Evolutionary conservation across 371 early-diverging fungal genomes (phyloP).

Genomic region (Mucor irregularis): DNA sequence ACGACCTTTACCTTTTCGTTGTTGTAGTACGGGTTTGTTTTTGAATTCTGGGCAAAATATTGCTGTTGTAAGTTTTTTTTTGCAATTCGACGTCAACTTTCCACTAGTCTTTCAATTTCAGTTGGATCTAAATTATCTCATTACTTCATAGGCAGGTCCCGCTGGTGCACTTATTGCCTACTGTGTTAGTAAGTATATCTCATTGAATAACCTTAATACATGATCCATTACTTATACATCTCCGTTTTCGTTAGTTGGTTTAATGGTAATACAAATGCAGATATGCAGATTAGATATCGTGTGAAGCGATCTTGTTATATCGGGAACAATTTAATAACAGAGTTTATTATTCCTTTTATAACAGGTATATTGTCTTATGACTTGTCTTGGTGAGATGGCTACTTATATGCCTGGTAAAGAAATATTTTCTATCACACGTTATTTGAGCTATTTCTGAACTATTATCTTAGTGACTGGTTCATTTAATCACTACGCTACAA

Average conservation of each 20-base stretch:
- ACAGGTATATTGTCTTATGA: slow-evolving; percentile 80
- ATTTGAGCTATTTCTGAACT: background rate
- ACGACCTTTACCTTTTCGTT: no score
- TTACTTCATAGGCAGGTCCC: slow-evolving; percentile 41
- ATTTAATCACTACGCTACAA: slow-evolving; percentile 82
- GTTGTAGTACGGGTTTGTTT: slow-evolving; percentile 81
- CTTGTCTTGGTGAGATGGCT: slow-evolving; percentile 85
- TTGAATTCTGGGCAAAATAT: slow-evolving; percentile 80
- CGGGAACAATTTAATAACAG: background rate
- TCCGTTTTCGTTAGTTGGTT: slow-evolving; percentile 27
- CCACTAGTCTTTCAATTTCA: no score
- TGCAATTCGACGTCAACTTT: no score
- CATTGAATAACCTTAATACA: no score
- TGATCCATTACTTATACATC: no score
- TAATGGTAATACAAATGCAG: slow-evolving; percentile 32
- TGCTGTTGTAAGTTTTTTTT: slow-evolving; percentile 25
- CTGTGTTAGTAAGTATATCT: slow-evolving; percentile 47
- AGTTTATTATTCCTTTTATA: background rate
- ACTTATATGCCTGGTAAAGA: slow-evolving; percentile 57
- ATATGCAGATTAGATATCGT: slow-evolving; percentile 2
- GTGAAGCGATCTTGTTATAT: no score
- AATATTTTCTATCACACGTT: background rate
- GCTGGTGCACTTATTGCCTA: slow-evolving; percentile 54
- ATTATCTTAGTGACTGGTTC: slow-evolving; percentile 65
- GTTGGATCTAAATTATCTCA: background rate